Evolutionary conservation across 257 asterid genomes (phyloP).

Genomic region (Nicotiana otophora): DNA sequence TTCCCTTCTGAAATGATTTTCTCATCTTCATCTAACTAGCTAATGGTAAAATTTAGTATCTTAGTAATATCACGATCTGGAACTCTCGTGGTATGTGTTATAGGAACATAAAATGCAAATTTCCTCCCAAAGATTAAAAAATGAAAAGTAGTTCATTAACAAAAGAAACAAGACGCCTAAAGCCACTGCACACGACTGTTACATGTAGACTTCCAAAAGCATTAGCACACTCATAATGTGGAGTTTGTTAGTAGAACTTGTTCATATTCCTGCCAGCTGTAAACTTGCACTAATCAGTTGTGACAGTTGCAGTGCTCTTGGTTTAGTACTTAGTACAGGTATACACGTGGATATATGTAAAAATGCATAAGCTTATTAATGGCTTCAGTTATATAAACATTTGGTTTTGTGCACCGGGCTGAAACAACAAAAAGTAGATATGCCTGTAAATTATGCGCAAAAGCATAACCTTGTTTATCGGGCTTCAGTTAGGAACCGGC

Average conservation of each 20-base stretch:
- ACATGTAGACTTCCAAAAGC: neutral
- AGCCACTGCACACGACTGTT: neutral
- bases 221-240: neutral
- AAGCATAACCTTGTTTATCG: neutral
- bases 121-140: neutral
- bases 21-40: conserved; percentile 5
- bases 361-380: neutral
- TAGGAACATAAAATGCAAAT: neutral
- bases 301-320: neutral
- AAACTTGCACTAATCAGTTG: neutral
- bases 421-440: neutral
- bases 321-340: neutral
- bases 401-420: neutral
- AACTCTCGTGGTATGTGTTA: neutral
- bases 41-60: neutral
- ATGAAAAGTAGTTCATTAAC: neutral
- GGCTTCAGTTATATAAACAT: neutral
- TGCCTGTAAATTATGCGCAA: neutral
- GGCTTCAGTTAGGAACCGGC: neutral
- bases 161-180: conserved; percentile 4
- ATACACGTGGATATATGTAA: neutral
- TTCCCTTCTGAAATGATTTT: neutral
- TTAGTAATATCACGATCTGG: neutral
- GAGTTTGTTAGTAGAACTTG: neutral
- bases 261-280: neutral